phyloP scores from a whole-genome alignment of 2,329 filamentous ascomycete species.

The Calonectria crousiana region DNA sequence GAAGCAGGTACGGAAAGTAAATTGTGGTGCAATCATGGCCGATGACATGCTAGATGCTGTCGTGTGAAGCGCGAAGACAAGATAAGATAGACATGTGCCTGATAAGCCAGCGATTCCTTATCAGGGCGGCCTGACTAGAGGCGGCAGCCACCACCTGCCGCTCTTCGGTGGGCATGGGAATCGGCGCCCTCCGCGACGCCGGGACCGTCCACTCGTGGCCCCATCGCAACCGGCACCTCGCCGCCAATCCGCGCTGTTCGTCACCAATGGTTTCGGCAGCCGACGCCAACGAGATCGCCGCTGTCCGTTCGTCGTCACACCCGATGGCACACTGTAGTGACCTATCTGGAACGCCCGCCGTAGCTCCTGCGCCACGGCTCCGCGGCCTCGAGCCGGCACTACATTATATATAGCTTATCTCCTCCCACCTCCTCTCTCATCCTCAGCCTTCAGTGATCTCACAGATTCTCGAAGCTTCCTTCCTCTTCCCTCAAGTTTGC shows the following conservation, averaged over 20 bases:
- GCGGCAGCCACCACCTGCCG: constrained; percentile 35
- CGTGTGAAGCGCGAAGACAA: neutral
- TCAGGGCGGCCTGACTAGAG: constrained; percentile 14
- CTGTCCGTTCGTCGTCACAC: constrained; percentile 36
- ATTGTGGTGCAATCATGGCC: neutral
- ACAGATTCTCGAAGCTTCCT: neutral
- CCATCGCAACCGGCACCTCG: constrained; percentile 38
- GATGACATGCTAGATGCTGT: neutral
- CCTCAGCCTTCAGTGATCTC: constrained; percentile 2
- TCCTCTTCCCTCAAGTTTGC: constrained; percentile 15
- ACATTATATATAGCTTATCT: constrained; percentile 27
- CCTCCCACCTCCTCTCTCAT: neutral
- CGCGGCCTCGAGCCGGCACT: neutral
- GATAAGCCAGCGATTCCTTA: neutral
- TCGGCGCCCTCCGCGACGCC: constrained; percentile 44
- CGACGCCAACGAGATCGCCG: constrained; percentile 40
- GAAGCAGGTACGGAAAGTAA: neutral
- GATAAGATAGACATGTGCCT: neutral
- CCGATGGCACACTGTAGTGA: constrained; percentile 27
- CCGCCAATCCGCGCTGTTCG: constrained; percentile 27
- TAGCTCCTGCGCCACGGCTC: constrained; percentile 13
- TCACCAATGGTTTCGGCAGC: constrained; percentile 37
- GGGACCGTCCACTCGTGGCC: constrained; percentile 39
- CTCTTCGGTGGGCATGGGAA: constrained; percentile 35
- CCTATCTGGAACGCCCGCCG: constrained; percentile 25